Percentiles rank a stretch among this genome's conserved stretches.
These are phyloP conservation scores for Rhynchosporium secalis DNA, from an alignment of 2,329 filamentous ascomycete species.

Conservation along the genomic window DNA sequence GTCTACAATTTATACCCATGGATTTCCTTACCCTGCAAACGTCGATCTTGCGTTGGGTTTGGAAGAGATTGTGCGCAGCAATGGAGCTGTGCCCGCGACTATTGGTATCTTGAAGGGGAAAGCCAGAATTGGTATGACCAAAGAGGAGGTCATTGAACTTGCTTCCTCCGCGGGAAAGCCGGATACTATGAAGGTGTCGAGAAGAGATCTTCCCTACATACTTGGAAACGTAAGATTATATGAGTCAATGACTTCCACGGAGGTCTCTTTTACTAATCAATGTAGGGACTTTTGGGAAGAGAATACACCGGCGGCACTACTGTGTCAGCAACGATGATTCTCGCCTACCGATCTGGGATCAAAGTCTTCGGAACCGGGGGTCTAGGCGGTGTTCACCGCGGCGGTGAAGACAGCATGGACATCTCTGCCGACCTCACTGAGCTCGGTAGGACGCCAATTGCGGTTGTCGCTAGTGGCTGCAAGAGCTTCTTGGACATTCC, in stretches of 20 bases:
- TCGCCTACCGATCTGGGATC: conserved; percentile 84
- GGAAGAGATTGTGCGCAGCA: conserved; percentile 75
- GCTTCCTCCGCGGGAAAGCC: conserved; percentile 63
- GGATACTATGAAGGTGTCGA: conserved; percentile 76
- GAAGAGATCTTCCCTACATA: conserved; percentile 82
- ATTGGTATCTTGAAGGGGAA: conserved; percentile 84
- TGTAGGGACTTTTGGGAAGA: conserved; percentile 62
- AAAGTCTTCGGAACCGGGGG: conserved; percentile 93
- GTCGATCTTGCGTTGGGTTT: conserved; percentile 72
- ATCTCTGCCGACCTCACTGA: conserved; percentile 95
- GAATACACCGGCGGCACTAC: conserved; percentile 87
- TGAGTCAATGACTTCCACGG: not conserved
- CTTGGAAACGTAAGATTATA: conserved; percentile 65
- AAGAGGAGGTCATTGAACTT: conserved; percentile 72
- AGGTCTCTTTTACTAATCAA: conserved; percentile 13
- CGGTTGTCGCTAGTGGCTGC: conserved; percentile 86
- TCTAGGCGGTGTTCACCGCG: conserved; percentile 89
- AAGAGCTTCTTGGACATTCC: conserved; percentile 96
- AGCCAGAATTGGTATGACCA: conserved; percentile 74
- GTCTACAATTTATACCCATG: conserved; percentile 96
- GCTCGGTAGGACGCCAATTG: conserved; percentile 83
- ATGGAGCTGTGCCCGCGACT: conserved; percentile 86
- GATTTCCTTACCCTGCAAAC: conserved; percentile 73
- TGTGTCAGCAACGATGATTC: conserved; percentile 87
- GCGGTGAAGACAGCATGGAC: conserved; percentile 83